phyloP scores from a whole-genome alignment of 768 basidiomycete species.

The Panaeolus papilionaceus region DNA sequence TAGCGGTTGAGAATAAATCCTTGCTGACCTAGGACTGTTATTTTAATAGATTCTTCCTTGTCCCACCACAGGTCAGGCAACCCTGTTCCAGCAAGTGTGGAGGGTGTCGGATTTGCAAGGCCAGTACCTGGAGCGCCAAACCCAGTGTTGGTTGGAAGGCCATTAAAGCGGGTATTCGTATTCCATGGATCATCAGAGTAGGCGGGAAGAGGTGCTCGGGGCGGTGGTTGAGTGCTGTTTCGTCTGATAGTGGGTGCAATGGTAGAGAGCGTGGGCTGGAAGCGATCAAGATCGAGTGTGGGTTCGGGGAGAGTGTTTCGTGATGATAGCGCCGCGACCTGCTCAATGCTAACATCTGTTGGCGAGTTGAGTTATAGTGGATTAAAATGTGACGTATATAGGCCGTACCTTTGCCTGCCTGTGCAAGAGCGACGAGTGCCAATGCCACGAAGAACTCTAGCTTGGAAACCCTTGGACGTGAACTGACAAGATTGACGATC shows the following conservation, averaged over 20 bases:
- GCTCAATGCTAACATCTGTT: conserved; percentile 83
- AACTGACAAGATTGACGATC: conserved; percentile 92
- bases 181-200: conserved; percentile 78
- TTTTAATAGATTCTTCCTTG: conserved; percentile 71
- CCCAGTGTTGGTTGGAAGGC: conserved; percentile 33
- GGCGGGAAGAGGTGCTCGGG: conserved; percentile 52
- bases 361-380: neutral
- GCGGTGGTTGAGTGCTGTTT: conserved; percentile 44
- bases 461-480: conserved; percentile 79
- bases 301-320: conserved; percentile 84
- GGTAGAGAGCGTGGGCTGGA: conserved; percentile 62
- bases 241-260: conserved; percentile 47
- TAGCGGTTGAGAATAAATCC: conserved; percentile 92
- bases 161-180: conserved; percentile 43
- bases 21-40: conserved; percentile 84
- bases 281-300: conserved; percentile 62
- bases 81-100: conserved; percentile 72
- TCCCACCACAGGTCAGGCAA: conserved; percentile 89
- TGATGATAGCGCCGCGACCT: conserved; percentile 75
- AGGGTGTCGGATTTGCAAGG: conserved; percentile 53
- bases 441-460: conserved; percentile 93
- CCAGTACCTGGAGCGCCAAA: conserved; percentile 38
- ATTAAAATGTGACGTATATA: neutral
- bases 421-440: conserved; percentile 86
- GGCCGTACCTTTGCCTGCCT: conserved; percentile 73